A percentile compares a stretch with the other conserved stretches of the same genome.
Evolutionary conservation across 192 early-diverging fungal genomes (phyloP).

Genomic region (Nowakowskiella sp.): DNA sequence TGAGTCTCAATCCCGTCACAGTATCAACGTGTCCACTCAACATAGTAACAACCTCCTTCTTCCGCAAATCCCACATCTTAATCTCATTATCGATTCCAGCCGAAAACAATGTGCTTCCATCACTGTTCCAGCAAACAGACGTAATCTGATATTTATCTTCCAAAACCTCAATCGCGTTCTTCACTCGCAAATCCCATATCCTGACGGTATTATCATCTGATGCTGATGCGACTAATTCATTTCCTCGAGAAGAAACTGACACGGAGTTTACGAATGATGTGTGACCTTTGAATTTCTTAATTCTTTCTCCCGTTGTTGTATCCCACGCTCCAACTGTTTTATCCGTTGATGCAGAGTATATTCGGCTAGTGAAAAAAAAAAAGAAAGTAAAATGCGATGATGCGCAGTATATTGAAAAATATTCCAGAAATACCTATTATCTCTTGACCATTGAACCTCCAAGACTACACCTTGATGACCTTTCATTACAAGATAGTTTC

Average conservation of each 20-base stretch:
- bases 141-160: slow-evolving; percentile 40
- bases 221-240: slow-evolving; percentile 72
- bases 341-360: slow-evolving; percentile 81
- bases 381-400: too few relatives aligned
- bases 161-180: slow-evolving; percentile 30
- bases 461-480: slow-evolving; percentile 79
- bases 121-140: slow-evolving; percentile 60
- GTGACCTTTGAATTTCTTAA: slow-evolving; percentile 76
- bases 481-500: slow-evolving; percentile 79
- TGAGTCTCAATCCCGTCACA: slow-evolving; percentile 73
- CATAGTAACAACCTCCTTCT: slow-evolving; percentile 50
- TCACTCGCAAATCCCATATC: slow-evolving; percentile 39
- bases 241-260: slow-evolving; percentile 58
- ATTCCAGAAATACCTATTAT: slow-evolving; percentile 44
- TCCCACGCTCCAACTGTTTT: slow-evolving; percentile 76
- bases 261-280: slow-evolving; percentile 73
- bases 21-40: slow-evolving; percentile 84
- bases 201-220: slow-evolving; percentile 76
- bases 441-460: slow-evolving; percentile 86
- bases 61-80: slow-evolving; percentile 84
- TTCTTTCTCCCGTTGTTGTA: slow-evolving; percentile 66
- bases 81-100: slow-evolving; percentile 90
- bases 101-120: slow-evolving; percentile 70
- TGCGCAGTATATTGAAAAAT: not conserved
- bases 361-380: too few relatives aligned